These are phyloP conservation scores for Fraxinus nigra DNA, from an alignment of 305 asterid species.

Conservation along the genomic window DNA sequence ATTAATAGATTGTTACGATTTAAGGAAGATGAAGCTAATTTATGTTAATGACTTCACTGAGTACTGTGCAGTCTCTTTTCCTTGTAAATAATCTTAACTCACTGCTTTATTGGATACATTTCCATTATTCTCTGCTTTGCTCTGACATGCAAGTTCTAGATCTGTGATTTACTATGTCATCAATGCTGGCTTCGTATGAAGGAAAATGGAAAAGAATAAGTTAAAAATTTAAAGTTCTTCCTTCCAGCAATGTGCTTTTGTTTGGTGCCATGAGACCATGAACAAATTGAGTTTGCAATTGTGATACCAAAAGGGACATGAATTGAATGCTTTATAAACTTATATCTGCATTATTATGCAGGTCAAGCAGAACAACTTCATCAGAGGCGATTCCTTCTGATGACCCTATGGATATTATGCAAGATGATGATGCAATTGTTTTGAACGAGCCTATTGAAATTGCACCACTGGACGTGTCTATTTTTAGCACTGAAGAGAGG, in stretches of 20 bases:
- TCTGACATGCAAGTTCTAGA: conserved; percentile 1
- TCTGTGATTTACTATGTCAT: not conserved
- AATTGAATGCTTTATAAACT: conserved; percentile 2
- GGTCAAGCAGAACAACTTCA: conserved; percentile 78
- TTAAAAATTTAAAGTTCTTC: conserved; percentile 1
- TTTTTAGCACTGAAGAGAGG: conserved; percentile 53
- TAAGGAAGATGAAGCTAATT: not conserved
- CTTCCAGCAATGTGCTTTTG: conserved; percentile 9
- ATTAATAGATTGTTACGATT: not conserved
- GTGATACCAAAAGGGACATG: not conserved
- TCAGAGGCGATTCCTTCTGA: conserved; percentile 61
- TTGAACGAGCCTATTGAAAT: conserved; percentile 55
- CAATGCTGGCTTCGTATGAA: not conserved
- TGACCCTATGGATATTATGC: conserved; percentile 43
- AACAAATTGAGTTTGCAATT: not conserved
- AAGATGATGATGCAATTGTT: conserved; percentile 25
- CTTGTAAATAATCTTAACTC: not conserved
- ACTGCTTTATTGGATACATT: not conserved
- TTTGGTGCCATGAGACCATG: not conserved
- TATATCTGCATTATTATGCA: conserved; percentile 30
- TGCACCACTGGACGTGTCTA: conserved; percentile 33
- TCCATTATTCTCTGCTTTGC: not conserved
- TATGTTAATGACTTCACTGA: not conserved
- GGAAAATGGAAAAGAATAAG: not conserved
- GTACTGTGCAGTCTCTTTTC: not conserved